Conservation (phyloP, 768 basidiomycete species). For the Cyclocybe cylindracea region DNA sequence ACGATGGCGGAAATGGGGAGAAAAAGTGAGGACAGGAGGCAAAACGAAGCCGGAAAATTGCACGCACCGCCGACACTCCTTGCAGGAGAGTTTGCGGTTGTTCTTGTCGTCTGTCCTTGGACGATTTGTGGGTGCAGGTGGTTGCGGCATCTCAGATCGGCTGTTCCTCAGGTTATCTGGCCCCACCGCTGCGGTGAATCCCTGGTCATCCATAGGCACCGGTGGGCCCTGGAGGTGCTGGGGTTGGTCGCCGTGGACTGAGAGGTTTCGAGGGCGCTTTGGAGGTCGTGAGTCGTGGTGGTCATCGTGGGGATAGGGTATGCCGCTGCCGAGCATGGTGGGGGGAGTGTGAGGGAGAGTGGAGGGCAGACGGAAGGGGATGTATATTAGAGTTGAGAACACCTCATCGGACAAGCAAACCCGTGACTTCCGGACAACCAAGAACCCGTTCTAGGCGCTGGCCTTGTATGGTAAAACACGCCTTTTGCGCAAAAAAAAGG, state of each 20-base stretch:
- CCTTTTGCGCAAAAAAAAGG: conserved; percentile 10
- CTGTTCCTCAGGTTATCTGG: background rate
- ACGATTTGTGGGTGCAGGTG: conserved; percentile 8
- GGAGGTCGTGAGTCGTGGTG: conserved; percentile 23
- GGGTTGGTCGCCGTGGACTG: conserved; percentile 12
- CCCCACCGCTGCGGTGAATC: background rate
- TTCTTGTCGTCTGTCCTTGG: conserved; percentile 40
- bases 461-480: conserved; percentile 13
- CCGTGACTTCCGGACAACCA: conserved; percentile 33
- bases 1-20: background rate
- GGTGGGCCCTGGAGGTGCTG: conserved; percentile 4
- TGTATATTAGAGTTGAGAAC: conserved; percentile 21
- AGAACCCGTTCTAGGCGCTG: conserved; percentile 16
- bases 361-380: conserved; percentile 13
- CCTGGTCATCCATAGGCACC: conserved; percentile 10
- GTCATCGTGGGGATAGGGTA: background rate
- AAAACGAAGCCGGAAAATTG: background rate
- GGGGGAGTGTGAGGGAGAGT: conserved; percentile 6
- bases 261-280: conserved; percentile 33
- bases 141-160: background rate
- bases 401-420: conserved; percentile 14
- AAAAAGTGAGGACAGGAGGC: background rate
- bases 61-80: conserved; percentile 50
- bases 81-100: conserved; percentile 48
- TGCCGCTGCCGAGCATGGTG: conserved; percentile 14